phyloP scores from a whole-genome alignment of 495 filamentous ascomycete genomes.

The Neurospora pannonica region DNA sequence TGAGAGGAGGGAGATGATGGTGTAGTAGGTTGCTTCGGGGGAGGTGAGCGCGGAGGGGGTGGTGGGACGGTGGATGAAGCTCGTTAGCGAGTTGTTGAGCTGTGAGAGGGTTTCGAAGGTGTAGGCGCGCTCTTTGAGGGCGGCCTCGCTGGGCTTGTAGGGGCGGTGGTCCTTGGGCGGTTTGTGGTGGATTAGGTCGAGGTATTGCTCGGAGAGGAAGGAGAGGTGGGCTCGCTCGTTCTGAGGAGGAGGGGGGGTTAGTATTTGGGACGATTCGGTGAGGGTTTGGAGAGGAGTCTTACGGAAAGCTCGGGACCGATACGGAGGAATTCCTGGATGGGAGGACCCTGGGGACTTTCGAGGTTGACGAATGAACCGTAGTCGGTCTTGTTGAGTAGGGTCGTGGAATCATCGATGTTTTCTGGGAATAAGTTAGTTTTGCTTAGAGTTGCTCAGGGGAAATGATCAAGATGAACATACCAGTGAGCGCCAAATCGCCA shows the following conservation, averaged over 20 bases:
- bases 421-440: conserved; percentile 15
- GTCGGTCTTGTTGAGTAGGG: conserved; percentile 32
- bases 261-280: neutral
- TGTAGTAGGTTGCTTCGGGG: conserved; percentile 19
- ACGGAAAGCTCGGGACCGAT: conserved; percentile 34
- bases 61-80: conserved; percentile 15
- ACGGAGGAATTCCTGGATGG: conserved; percentile 31
- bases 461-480: conserved; percentile 21
- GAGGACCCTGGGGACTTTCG: conserved; percentile 20
- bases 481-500: conserved; percentile 24
- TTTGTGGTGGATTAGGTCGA: conserved; percentile 31
- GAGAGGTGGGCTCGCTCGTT: conserved; percentile 30
- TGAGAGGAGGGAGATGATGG: conserved; percentile 19
- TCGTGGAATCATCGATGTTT: conserved; percentile 16
- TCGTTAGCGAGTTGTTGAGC: conserved; percentile 24
- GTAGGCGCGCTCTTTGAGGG: conserved; percentile 28
- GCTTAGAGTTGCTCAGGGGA: neutral
- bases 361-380: conserved; percentile 35
- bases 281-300: neutral
- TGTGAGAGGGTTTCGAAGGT: conserved; percentile 15
- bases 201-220: conserved; percentile 32
- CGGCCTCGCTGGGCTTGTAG: conserved; percentile 19
- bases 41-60: conserved; percentile 13
- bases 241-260: neutral
- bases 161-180: conserved; percentile 36